Base-by-base conservation (phyloP, 2,329 filamentous ascomycete genomes). In the Colletotrichum brevisporum region DNA sequence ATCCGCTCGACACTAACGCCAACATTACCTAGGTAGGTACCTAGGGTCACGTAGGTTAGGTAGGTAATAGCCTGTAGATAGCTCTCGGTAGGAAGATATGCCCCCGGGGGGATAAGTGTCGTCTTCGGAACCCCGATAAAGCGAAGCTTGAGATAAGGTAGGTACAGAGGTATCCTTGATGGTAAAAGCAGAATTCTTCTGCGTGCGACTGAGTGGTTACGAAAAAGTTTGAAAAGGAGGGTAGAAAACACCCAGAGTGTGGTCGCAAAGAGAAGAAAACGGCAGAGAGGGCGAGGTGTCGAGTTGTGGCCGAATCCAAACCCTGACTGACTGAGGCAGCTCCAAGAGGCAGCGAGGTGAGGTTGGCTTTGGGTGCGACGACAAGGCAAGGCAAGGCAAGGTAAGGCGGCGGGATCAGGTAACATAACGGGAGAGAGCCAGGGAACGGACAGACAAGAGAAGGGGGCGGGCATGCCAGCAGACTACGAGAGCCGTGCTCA, bases 391-490 rank as follows among this genome's bases (percentile, higher is more conserved):
- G 26, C 21, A 24, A 24, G 21, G 21, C 59, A 53, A 15, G 15
- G 26, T 5, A 45, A 16, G 18, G 53, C 24, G 54, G 12, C 24
- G 27, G 26, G 56, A 18, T 54, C 27, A 48, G 27, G 47, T 27
- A 45, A 60, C 12, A 48, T n/a, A 48, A 50, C 18, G 41, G 31
- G 57, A 67, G 63, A 63, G 41, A 45, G 36, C 13, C 53, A 45
- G 61, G 53, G 45, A 53, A 59, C 45, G 26, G 56, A 48, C 54
- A 47, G 56, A 31, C 52, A 41, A 65, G 48, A 18, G 8, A 15
- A 65, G 53, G 66, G 67, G 67, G 67, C 62, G 62, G 66, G 67
- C 51, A 63, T 15, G 55, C 50, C n/a, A 16, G 36, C 45, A 51
- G 48, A 41, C 57, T 31, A 47, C 45, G 45, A 51, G 31, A 36